phyloP scores from a whole-genome alignment of 192 early-diverging fungal genomes.

The Helicostylum pulchrum region DNA sequence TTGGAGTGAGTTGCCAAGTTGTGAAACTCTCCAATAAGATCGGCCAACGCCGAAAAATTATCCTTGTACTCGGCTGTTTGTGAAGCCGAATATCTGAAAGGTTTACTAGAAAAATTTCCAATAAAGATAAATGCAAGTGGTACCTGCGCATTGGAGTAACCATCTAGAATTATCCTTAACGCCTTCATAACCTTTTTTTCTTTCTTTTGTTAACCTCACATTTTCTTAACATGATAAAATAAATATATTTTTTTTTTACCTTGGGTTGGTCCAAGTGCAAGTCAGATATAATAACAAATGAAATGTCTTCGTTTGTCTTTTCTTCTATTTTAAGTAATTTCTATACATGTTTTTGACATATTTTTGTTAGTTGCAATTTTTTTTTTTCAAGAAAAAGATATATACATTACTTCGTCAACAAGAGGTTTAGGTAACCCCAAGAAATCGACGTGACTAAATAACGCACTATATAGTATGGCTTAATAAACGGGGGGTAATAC shows the following conservation, averaged over 20 bases:
- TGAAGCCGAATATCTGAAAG: slow-evolving; percentile 62
- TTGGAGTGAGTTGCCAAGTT: slow-evolving; percentile 52
- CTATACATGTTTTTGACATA: slow-evolving; percentile 4
- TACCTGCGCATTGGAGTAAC: slow-evolving; percentile 59
- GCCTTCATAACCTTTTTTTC: slow-evolving; percentile 61
- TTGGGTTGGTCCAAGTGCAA: slow-evolving; percentile 83
- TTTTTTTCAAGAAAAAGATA: background rate
- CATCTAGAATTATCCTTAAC: slow-evolving; percentile 68
- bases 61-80: slow-evolving; percentile 63
- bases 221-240: background rate
- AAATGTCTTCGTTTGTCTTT: slow-evolving; percentile 47
- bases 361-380: background rate
- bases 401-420: slow-evolving; percentile 44
- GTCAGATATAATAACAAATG: slow-evolving; percentile 81
- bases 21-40: slow-evolving; percentile 65
- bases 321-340: slow-evolving; percentile 37
- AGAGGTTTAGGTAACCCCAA: slow-evolving; percentile 50
- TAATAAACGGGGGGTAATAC: background rate
- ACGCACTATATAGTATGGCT: slow-evolving; percentile 25
- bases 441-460: slow-evolving; percentile 55
- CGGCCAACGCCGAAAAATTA: slow-evolving; percentile 53
- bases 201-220: background rate
- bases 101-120: slow-evolving; percentile 81
- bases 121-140: slow-evolving; percentile 86
- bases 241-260: slow-evolving; percentile 44